These are phyloP conservation scores for Ustilago xerochloae DNA, from an alignment of 1,284 basidiomycete species.

Conservation along the genomic window DNA sequence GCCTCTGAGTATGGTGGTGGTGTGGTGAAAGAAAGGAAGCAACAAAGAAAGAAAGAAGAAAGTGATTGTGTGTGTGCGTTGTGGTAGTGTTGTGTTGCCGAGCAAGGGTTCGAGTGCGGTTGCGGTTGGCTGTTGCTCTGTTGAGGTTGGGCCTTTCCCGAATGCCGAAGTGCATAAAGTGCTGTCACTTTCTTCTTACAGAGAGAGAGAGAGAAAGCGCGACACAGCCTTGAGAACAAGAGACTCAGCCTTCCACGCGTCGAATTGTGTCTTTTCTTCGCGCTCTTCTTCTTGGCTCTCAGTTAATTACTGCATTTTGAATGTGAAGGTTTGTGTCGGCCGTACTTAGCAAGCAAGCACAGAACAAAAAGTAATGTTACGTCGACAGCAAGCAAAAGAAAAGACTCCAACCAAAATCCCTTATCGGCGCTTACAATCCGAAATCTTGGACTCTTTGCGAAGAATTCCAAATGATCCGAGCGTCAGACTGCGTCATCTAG, in stretches of 20 bases:
- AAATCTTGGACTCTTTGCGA: background rate
- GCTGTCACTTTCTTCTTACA: constrained; percentile 12
- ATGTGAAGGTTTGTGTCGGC: constrained; percentile 15
- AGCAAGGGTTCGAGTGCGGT: constrained; percentile 1
- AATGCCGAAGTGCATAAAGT: constrained; percentile 14
- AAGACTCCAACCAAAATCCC: too few species aligned
- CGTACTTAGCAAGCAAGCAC: too few species aligned
- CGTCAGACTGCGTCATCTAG: constrained; percentile 16
- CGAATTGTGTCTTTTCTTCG: too few species aligned
- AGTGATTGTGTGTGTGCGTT: background rate
- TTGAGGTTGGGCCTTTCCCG: constrained; percentile 1
- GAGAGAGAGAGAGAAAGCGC: too few species aligned
- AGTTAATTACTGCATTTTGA: too few species aligned
- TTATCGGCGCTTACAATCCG: background rate
- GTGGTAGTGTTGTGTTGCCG: background rate
- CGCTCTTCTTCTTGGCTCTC: background rate
- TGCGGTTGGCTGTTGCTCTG: background rate
- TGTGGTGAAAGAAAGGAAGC: background rate
- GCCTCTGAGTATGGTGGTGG: background rate
- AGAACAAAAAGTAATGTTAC: constrained; percentile 1
- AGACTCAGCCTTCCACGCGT: constrained; percentile 23
- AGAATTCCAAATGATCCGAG: background rate
- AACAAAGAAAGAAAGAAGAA: background rate
- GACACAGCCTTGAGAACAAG: too few species aligned
- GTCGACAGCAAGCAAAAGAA: background rate